Evolutionary conservation across 352 stramenopile species (phyloP).

Genomic region (Phytophthora fragariaefolia): DNA sequence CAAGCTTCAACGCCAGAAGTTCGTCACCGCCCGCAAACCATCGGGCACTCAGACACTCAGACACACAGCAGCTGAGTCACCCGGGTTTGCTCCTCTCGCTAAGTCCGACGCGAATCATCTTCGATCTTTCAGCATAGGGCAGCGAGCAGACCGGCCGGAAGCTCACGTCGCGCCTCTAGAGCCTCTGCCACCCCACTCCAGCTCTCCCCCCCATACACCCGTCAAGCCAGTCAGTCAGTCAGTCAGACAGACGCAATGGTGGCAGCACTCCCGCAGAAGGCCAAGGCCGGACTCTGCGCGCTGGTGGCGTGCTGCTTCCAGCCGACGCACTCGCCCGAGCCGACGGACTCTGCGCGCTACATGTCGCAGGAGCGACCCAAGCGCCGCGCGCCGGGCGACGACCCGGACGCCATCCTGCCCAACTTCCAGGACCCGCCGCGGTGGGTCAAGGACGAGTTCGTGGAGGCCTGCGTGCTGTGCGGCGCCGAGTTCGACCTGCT

Average conservation of each 20-base stretch:
- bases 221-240: too few relatives aligned
- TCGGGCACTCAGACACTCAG: too few relatives aligned
- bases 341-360: constrained; percentile 47
- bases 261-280: constrained; percentile 32
- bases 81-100: too few relatives aligned
- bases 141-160: background rate
- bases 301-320: constrained; percentile 74
- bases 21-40: too few relatives aligned
- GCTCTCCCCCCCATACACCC: too few relatives aligned
- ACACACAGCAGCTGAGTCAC: too few relatives aligned
- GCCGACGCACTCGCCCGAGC: constrained; percentile 28
- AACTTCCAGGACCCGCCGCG: constrained; percentile 58
- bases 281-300: constrained; percentile 43
- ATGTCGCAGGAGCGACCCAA: constrained; percentile 40
- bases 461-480: constrained; percentile 62
- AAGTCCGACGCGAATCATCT: constrained; percentile 7
- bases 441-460: constrained; percentile 65
- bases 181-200: constrained; percentile 1
- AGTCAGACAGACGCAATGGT: too few relatives aligned
- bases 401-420: constrained; percentile 30
- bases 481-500: constrained; percentile 62
- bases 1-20: too few relatives aligned
- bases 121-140: constrained; percentile 23
- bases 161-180: too few relatives aligned
- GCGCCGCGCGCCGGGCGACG: constrained; percentile 10